Evolutionary conservation across 306 rosid species (phyloP), one percentile per base, ranked within the genome.

Genomic region (Quercus robur): DNA sequence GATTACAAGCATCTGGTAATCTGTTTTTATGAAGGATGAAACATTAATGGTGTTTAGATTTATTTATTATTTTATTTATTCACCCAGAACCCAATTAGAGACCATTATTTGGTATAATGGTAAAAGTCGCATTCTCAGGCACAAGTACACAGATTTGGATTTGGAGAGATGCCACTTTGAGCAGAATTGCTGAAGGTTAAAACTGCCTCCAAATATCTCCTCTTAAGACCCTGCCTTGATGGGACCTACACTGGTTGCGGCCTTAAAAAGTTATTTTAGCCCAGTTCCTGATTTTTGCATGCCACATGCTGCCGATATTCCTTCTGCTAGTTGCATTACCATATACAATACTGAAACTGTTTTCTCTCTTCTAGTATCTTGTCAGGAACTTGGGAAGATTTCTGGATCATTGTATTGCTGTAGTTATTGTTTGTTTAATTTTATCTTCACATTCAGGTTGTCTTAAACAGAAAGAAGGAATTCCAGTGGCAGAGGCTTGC

Each of bases 401-500:
- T 17, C 75, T 49, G 71, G 56, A 64, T 86, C 20, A 30, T 44
- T 26, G 38, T 80, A 58, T 30, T 23, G 41, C 4, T 33, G 23
- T 52, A 62, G 54, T 49, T 49, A 49, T 12, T 76, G 57, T 17
- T 31, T 4, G 41, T 20, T 4, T 41, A 58, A 26, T 71, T 77
- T 52, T 38, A 17, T 82, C 75, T 30, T 75, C 20, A 21, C 80
- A 52, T 81, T 69, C 81, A 93, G 99, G 99, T 89, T 82, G 91
- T 93, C 70, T 93, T 95, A 52, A 91, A 95, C 89, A 88, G 82
- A 69, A 93, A 82, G 89, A 93, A 79, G 81, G 97, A 95, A 83
- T 91, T 93, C 78, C 95, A 77, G 80, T 93, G 99, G 99, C 89
- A 91, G 79, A 95, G 89, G 88, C 88, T 95, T 81, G 85, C 88